Percentiles rank a stretch among this genome's conserved stretches.
These are phyloP conservation scores for Phaeotremella fagi DNA, from an alignment of 768 basidiomycete species.

Conservation along the genomic window DNA sequence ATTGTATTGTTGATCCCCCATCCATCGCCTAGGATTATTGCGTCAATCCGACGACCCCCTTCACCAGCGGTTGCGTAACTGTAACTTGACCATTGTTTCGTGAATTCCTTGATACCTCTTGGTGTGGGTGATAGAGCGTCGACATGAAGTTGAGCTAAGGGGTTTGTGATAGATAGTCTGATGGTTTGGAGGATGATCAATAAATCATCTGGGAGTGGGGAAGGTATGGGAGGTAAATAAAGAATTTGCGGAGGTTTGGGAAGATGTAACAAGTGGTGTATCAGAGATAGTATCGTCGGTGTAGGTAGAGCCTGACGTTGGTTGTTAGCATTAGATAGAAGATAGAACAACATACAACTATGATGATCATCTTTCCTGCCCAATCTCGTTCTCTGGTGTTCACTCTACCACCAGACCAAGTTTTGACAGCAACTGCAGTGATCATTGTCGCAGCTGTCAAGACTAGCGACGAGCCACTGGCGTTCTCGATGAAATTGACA, in stretches of 20 bases:
- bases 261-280: constrained; percentile 39
- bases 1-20: constrained; percentile 31
- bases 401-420: constrained; percentile 36
- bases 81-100: constrained; percentile 33
- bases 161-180: constrained; percentile 32
- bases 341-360: constrained; percentile 33
- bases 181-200: constrained; percentile 45
- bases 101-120: constrained; percentile 34
- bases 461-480: constrained; percentile 2
- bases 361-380: constrained; percentile 47
- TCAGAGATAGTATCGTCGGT: constrained; percentile 32
- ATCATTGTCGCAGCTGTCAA: constrained; percentile 7
- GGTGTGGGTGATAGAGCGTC: constrained; percentile 41
- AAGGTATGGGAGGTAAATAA: constrained; percentile 38
- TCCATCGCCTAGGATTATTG: constrained; percentile 42
- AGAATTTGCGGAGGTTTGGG: constrained; percentile 46
- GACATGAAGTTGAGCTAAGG: constrained; percentile 39
- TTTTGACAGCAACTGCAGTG: constrained; percentile 13
- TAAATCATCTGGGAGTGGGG: constrained; percentile 38
- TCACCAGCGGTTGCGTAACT: constrained; percentile 35
- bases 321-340: not conserved
- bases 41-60: constrained; percentile 43
- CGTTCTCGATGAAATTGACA: constrained; percentile 10
- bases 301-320: constrained; percentile 29
- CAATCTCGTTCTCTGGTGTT: constrained; percentile 47